phyloP scores from a whole-genome alignment of 2,329 filamentous ascomycete species.

The Cladosporium sp. region DNA sequence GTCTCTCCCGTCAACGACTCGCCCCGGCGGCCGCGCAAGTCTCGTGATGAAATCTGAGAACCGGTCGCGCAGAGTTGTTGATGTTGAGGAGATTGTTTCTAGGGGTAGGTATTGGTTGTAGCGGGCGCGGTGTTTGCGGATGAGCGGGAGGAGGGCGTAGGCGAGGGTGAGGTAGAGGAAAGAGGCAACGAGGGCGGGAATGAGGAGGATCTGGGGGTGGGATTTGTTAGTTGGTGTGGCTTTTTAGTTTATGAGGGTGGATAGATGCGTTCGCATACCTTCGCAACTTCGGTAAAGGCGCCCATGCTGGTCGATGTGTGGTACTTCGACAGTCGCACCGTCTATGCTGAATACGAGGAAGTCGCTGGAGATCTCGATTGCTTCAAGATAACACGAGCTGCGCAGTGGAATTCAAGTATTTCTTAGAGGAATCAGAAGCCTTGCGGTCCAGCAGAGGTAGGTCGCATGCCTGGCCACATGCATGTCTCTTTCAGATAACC shows the following conservation, averaged over 20 bases:
- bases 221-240: background rate
- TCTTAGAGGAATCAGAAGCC: background rate
- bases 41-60: constrained; percentile 34
- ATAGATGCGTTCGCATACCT: background rate
- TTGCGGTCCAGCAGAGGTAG: background rate
- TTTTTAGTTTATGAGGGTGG: background rate
- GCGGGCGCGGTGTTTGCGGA: constrained; percentile 41
- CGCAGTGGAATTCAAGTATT: background rate
- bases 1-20: constrained; percentile 26
- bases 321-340: background rate
- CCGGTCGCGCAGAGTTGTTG: constrained; percentile 27
- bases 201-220: constrained; percentile 36
- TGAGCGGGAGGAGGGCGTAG: constrained; percentile 40
- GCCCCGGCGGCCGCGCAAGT: constrained; percentile 27
- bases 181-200: constrained; percentile 42
- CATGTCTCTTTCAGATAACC: background rate
- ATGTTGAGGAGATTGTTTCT: constrained; percentile 25
- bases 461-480: background rate
- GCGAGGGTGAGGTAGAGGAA: constrained; percentile 41
- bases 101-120: constrained; percentile 42
- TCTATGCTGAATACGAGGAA: background rate
- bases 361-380: background rate
- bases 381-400: too few species aligned
- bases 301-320: background rate
- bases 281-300: constrained; percentile 5